These are phyloP conservation scores for Pulveroboletus ravenelii DNA, from an alignment of 768 basidiomycete genomes.

Conservation along the genomic window DNA sequence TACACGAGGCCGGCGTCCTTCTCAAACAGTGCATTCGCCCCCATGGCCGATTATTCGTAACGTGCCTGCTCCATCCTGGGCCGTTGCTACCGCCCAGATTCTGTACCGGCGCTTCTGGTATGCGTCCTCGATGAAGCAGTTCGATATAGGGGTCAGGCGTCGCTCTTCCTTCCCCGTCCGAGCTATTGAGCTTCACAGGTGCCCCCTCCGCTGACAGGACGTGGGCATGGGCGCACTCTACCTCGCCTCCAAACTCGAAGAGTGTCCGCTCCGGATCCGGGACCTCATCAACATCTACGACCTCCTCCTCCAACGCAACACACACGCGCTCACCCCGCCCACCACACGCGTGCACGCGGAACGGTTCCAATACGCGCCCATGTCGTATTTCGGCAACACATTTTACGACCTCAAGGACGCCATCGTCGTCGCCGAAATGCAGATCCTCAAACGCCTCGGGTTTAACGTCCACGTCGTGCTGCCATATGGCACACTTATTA, in stretches of 20 bases:
- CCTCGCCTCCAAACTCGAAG: slow-evolving; percentile 87
- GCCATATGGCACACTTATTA: slow-evolving; percentile 91
- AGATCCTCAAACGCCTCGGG: slow-evolving; percentile 90
- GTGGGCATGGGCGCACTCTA: slow-evolving; percentile 86
- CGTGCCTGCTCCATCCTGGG: slow-evolving; percentile 34
- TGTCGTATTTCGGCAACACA: slow-evolving; percentile 83
- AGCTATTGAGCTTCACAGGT: slow-evolving; percentile 6
- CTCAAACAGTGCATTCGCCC: slow-evolving; percentile 71
- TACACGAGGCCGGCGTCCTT: slow-evolving; percentile 90
- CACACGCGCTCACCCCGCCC: slow-evolving; percentile 41
- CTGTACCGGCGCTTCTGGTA: slow-evolving; percentile 97
- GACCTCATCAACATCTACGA: slow-evolving; percentile 95
- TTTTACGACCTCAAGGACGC: slow-evolving; percentile 96
- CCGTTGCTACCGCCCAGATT: slow-evolving; percentile 94
- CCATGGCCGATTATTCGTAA: slow-evolving; percentile 3
- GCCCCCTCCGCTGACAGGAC: slow-evolving; percentile 53
- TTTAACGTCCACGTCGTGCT: slow-evolving; percentile 93
- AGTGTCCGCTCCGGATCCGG: slow-evolving; percentile 86
- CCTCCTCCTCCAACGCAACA: slow-evolving; percentile 72
- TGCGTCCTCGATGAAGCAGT: slow-evolving; percentile 91
- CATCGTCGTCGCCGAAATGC: slow-evolving; percentile 94
- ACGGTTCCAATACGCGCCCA: slow-evolving; percentile 68
- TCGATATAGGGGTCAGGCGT: slow-evolving; percentile 77
- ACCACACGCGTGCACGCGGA: slow-evolving; percentile 16
- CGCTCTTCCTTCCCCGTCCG: slow-evolving; percentile 11